A percentile compares a stretch with the other conserved stretches of the same genome.
These are phyloP conservation scores for Gilbertella persicaria DNA, from an alignment of 371 early-diverging fungal species.

Conservation along the genomic window DNA sequence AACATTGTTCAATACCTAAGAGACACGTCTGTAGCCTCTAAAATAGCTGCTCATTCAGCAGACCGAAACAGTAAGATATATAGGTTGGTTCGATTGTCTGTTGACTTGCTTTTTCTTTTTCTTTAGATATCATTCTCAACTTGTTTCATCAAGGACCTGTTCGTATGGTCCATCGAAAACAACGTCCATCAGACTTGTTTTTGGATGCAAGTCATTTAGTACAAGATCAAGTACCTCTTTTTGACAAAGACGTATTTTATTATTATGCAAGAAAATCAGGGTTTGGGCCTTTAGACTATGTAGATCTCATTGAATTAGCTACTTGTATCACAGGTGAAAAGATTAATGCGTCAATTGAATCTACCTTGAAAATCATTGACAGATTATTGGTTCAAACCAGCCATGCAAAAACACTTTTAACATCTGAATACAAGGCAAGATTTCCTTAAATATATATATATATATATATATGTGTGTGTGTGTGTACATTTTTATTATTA, in stretches of 20 bases:
- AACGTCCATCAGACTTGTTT: neutral
- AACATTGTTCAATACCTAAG: conserved; percentile 2
- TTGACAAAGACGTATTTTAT: conserved; percentile 1
- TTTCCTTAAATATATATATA: too few species aligned
- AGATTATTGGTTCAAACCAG: neutral
- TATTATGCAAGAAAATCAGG: conserved; percentile 1
- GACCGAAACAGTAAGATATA: conserved; percentile 4
- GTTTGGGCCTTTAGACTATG: conserved; percentile 6
- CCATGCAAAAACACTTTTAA: neutral
- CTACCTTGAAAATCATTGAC: neutral
- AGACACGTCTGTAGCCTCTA: conserved; percentile 2
- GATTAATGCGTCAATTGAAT: neutral
- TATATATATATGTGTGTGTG: too few species aligned
- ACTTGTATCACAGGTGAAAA: conserved; percentile 1
- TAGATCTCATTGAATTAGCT: conserved; percentile 1
- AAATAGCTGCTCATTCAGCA: neutral
- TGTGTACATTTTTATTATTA: too few species aligned
- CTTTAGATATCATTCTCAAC: conserved; percentile 2
- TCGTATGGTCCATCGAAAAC: neutral
- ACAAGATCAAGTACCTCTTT: neutral
- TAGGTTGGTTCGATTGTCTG: too few species aligned
- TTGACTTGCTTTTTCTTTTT: too few species aligned
- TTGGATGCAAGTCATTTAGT: neutral
- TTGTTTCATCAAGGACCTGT: neutral
- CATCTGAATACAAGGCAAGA: neutral